Percentiles rank a stretch among this genome's conserved stretches.
These are phyloP conservation scores for Penicillium sumatraense DNA, from an alignment of 2,329 filamentous ascomycete genomes.

Conservation along the genomic window DNA sequence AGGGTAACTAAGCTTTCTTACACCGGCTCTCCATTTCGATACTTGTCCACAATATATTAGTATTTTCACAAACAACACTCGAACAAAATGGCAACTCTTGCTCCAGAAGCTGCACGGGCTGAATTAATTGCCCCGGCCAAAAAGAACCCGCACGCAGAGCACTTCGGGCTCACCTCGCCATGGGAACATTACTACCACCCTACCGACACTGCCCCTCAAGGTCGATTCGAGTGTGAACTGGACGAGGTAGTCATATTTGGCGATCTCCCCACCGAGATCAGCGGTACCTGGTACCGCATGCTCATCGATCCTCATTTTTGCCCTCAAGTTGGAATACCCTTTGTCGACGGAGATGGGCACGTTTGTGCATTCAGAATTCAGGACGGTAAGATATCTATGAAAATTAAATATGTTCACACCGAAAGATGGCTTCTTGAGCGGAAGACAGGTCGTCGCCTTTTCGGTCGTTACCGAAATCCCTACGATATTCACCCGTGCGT, in stretches of 20 bases:
- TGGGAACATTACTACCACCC: constrained; percentile 7
- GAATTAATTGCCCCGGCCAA: background rate
- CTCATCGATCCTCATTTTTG: background rate
- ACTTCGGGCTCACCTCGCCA: constrained; percentile 1
- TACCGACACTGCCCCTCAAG: constrained; percentile 3
- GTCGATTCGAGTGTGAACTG: constrained; percentile 7
- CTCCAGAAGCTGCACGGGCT: background rate
- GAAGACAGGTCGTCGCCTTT: background rate
- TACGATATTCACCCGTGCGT: background rate
- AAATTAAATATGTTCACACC: background rate
- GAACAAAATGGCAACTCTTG: background rate
- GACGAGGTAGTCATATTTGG: background rate
- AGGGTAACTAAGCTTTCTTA: background rate
- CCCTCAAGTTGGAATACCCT: background rate
- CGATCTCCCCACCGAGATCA: background rate
- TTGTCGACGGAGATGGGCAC: background rate
- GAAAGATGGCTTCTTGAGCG: background rate
- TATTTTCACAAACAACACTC: background rate
- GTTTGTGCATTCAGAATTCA: background rate
- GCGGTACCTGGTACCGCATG: background rate
- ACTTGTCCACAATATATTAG: background rate
- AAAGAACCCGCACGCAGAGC: background rate
- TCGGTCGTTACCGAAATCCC: background rate
- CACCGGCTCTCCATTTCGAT: background rate
- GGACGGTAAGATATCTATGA: background rate